phyloP scores from a whole-genome alignment of 2,329 filamentous ascomycete genomes.

The Fusarium caatingaense region DNA sequence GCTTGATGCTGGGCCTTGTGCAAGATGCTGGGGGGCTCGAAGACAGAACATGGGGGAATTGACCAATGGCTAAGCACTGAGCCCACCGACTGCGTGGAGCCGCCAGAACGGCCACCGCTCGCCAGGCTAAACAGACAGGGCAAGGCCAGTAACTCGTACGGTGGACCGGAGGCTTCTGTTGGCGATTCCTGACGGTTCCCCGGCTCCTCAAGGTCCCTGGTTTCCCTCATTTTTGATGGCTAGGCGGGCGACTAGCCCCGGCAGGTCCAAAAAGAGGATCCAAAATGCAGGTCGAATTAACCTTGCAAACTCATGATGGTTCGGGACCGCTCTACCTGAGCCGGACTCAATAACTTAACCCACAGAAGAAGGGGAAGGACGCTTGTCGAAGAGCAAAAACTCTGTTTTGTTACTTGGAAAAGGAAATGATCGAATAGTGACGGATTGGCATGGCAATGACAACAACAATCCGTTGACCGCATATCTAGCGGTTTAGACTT shows the following conservation, averaged over 20 bases:
- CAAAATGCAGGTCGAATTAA: slow-evolving; percentile 28
- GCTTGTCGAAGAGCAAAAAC: slow-evolving; percentile 24
- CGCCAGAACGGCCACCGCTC: slow-evolving; percentile 36
- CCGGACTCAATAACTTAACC: slow-evolving; percentile 28
- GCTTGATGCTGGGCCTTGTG: slow-evolving; percentile 8
- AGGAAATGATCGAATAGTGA: slow-evolving; percentile 1
- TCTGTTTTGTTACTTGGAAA: slow-evolving; percentile 8
- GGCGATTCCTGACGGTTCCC: slow-evolving; percentile 27
- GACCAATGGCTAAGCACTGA: slow-evolving; percentile 41
- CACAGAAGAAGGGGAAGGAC: slow-evolving; percentile 21
- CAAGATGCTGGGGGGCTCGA: slow-evolving; percentile 21
- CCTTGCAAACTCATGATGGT: slow-evolving; percentile 35
- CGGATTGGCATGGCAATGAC: slow-evolving; percentile 11
- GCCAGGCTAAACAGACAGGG: slow-evolving; percentile 41
- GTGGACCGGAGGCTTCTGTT: slow-evolving; percentile 38
- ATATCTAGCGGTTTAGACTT: slow-evolving; percentile 14
- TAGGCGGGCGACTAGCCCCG: slow-evolving; percentile 45
- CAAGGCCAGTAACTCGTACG: slow-evolving; percentile 33
- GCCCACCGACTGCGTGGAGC: slow-evolving; percentile 34
- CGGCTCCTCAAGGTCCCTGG: slow-evolving; percentile 27
- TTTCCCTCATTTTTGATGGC: slow-evolving; percentile 28
- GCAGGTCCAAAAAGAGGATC: slow-evolving; percentile 34
- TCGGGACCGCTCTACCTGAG: slow-evolving; percentile 16
- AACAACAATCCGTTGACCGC: slow-evolving; percentile 13
- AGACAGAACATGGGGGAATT: slow-evolving; percentile 29